Percentiles rank a stretch among this genome's conserved stretches.
These are phyloP conservation scores for Agaricales sp. DNA, from an alignment of 1,284 basidiomycete species.

Conservation along the genomic window DNA sequence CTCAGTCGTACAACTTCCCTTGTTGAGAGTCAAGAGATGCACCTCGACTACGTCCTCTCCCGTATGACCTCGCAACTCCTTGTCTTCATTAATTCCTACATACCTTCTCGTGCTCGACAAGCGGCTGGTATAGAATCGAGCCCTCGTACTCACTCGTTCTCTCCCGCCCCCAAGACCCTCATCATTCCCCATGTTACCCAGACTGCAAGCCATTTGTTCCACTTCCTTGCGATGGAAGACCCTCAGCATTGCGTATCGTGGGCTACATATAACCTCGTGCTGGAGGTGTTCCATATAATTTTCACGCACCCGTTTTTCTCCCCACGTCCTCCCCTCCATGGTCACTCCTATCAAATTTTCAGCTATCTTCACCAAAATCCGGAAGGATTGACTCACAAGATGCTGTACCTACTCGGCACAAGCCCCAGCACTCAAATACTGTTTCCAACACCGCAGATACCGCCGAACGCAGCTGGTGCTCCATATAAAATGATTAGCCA, in stretches of 20 bases:
- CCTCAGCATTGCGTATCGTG: no score
- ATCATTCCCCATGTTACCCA: no score
- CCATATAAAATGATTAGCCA: background rate
- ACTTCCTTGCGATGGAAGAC: no score
- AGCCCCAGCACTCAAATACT: background rate
- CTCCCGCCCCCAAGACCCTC: no score
- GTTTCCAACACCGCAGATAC: background rate
- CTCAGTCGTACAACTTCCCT: no score
- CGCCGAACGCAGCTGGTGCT: background rate
- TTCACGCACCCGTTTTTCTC: background rate
- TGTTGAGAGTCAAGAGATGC: no score
- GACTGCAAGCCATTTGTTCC: no score
- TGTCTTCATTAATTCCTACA: no score
- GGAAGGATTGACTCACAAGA: background rate
- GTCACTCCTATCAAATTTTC: background rate
- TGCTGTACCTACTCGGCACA: background rate
- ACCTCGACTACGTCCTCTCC: background rate
- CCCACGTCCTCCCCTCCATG: no score
- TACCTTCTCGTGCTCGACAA: no score
- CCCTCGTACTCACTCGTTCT: no score
- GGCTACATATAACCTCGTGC: background rate
- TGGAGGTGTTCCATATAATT: background rate
- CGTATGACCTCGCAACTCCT: background rate
- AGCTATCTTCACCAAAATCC: background rate
- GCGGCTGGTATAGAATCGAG: no score